Evolutionary conservation across 495 filamentous ascomycete species (phyloP), one percentile per base, ranked within the genome.

Genomic region (Neurospora sublineolata): DNA sequence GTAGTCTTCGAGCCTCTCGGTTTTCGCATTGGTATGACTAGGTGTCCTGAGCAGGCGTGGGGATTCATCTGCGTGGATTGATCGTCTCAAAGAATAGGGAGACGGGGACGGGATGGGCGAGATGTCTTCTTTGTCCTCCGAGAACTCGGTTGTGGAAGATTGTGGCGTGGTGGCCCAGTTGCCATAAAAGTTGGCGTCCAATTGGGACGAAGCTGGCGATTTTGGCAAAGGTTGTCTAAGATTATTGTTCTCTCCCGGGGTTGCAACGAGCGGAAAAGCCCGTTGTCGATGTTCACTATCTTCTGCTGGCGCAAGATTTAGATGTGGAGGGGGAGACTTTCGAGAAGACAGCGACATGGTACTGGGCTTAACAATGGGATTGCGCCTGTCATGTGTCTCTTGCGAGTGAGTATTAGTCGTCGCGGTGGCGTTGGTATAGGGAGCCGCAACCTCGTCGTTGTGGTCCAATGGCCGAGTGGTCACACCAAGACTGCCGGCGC

Each of bases 181-280:
- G 52, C 86, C 85, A 76, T 86, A 86, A 77, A 86, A 83, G 5
- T 80, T 33, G 52, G 52, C 79, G 27, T 82, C 83, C 73, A 87
- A 79, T 68, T 86, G 86, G 71, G 86, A 86, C 12, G 82, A 81
- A 40, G 77, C 77, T 12, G 86, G 86, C 23, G 85, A 87, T 72
- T 85, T 87, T 3, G 85, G 85, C 37, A 85, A 75, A 33, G 84
- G 82, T 76, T 86, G 87, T 74, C 86, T 81, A 68, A 84, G 82
- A 72, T 83, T 75, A 75, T 30, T 76, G 42, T 36, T 75, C 18
- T 76, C 72, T 52, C 30, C 36, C 6, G 74, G 39, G 64, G 69
- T 16, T 68, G 74, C 68, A 11, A 68, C 38, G 14, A 39, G n/a
- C 18, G 67, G 41, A 39, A 23, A 69, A 42, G 36, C 36, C 23